Conservation (phyloP, 140 eudicot genomes). For the Erigeron philadelphicus region DNA sequence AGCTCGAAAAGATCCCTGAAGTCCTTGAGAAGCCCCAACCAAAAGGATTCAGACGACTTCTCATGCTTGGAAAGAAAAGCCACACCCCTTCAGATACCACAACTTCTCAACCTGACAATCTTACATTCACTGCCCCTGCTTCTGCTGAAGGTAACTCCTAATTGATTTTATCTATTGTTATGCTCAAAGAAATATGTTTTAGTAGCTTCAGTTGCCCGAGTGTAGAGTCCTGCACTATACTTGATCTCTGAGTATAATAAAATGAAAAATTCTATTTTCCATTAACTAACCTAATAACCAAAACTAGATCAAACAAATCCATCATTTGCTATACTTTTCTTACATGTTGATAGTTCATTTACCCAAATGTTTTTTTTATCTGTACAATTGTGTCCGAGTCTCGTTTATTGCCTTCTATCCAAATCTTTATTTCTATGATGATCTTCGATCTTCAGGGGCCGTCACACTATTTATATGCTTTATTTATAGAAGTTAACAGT, state of each 20-base stretch:
- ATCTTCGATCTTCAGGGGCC: no score
- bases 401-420: no score
- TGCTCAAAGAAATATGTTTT: not conserved
- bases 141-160: slow-evolving; percentile 55
- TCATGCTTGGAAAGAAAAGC: slow-evolving; percentile 73
- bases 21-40: slow-evolving; percentile 48
- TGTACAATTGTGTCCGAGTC: not conserved
- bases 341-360: not conserved
- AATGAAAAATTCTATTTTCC: not conserved
- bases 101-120: slow-evolving; percentile 21
- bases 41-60: slow-evolving; percentile 69
- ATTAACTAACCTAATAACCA: not conserved
- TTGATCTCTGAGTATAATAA: not conserved
- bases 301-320: not conserved
- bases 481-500: not conserved
- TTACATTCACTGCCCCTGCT: slow-evolving; percentile 27
- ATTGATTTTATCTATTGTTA: slow-evolving; percentile 1
- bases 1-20: slow-evolving; percentile 47
- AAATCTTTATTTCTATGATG: no score
- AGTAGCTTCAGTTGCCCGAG: not conserved
- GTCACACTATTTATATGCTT: not conserved
- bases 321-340: not conserved
- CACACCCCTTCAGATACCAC: slow-evolving; percentile 38
- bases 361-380: not conserved
- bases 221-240: not conserved